Base-by-base conservation (phyloP, 768 basidiomycete species). In the Heimioporus sp. region DNA sequence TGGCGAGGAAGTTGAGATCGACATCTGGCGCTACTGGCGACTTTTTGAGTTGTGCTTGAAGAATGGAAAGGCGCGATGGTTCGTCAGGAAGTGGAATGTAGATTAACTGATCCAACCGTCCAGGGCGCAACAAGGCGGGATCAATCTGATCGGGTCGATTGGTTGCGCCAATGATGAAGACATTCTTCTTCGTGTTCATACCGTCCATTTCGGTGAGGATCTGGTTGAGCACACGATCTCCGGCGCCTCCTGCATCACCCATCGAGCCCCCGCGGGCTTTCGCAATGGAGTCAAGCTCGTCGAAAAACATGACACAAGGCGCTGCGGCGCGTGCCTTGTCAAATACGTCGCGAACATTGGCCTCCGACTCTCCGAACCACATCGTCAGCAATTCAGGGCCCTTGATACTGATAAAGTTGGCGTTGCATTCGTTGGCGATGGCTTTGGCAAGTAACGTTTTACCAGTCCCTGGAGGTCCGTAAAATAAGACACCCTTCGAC, bases 71-170 rank as follows among this genome's bases (percentile, higher is more conserved):
- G 53, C 97, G 90, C 32, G 92, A 94, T 3, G 80, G 73, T 73
- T 98, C 95, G 73, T 98, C 95, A 54, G 97, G 97, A 2, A 99
- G 84, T 53, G 97, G 97, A 55, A 99, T 99, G 77, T 98, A 98
- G 71, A 98, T 98, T 56, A 99, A 84, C 73, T 99, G 96, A 71
- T 99, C 97, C 48, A 99, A 85, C 81, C 96, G 96, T 70, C 97
- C 97, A 39, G 94, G 94, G 76, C 94, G 94, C 57, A 95, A 82
- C 37, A 95, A 80, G 16, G 95, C 94, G 41, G 91, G 76, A 66
- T 97, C 92, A 64, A 97, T 94, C 72, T 96, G 92, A 72, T 98
- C 95, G 28, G 93, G 94, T 61, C 95, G 80, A 77, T 98, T 98
- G 55, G 94, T 98, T 28, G 94, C 94, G 56, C 94, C 94, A 56